A percentile compares a stretch with the other conserved stretches of the same genome.
Conservation (phyloP, 2,329 filamentous ascomycete genomes). For the Thelonectria olida region DNA sequence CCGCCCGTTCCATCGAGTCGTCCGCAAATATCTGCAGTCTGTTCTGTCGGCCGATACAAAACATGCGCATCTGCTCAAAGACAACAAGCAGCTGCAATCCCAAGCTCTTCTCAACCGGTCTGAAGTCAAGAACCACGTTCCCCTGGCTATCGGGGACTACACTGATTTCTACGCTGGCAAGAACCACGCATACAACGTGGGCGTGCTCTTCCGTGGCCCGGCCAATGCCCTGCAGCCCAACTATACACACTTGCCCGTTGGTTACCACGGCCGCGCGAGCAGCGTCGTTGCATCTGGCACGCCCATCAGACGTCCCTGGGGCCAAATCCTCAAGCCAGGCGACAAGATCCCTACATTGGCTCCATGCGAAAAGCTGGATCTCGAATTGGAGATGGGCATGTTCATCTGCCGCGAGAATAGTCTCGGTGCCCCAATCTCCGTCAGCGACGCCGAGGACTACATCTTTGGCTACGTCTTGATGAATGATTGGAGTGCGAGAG, state of each 20-base stretch:
- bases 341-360: conserved; percentile 63
- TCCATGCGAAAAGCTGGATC: conserved; percentile 71
- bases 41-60: conserved; percentile 65
- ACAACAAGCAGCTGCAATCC: conserved; percentile 46
- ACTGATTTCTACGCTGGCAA: conserved; percentile 86
- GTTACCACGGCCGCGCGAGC: conserved; percentile 82
- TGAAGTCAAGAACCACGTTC: conserved; percentile 73
- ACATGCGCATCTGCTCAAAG: conserved; percentile 43
- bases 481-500: conserved; percentile 72
- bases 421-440: conserved; percentile 72
- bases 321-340: conserved; percentile 68
- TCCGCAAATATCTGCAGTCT: conserved; percentile 75
- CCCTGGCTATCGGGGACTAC: conserved; percentile 82
- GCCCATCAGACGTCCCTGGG: conserved; percentile 74
- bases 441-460: conserved; percentile 73
- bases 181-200: conserved; percentile 78
- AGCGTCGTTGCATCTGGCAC: conserved; percentile 81
- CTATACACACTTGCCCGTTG: conserved; percentile 82
- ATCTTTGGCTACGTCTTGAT: conserved; percentile 76
- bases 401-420: conserved; percentile 75
- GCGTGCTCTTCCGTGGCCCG: conserved; percentile 76
- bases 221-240: conserved; percentile 82
- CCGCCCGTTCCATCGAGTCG: conserved; percentile 72
- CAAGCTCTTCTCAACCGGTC: conserved; percentile 41
- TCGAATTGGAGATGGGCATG: conserved; percentile 81